Conservation (phyloP, 345 rosid species). For the Nasturtium officinale region DNA sequence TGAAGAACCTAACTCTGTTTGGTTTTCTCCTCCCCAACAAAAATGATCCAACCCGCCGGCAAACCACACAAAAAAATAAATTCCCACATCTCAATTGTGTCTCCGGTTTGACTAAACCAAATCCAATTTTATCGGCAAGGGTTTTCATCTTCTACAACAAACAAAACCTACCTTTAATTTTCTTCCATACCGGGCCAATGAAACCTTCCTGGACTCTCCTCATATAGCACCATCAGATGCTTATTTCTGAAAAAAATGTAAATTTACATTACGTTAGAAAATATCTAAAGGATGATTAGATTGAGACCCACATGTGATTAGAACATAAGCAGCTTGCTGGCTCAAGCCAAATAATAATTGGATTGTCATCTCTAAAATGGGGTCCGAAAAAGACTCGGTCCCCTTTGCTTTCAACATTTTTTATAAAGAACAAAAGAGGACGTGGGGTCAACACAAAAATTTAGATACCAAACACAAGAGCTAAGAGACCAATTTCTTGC, state of each 20-base stretch:
- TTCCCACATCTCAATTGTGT: constrained; percentile 28
- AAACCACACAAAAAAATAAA: constrained; percentile 22
- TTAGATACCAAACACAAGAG: constrained; percentile 32
- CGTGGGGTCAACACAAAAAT: constrained; percentile 31
- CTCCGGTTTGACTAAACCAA: constrained; percentile 35
- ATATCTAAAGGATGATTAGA: constrained; percentile 14
- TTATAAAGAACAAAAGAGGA: constrained; percentile 40
- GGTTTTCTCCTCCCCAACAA: constrained; percentile 14
- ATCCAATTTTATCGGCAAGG: constrained; percentile 25
- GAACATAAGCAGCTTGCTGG: constrained; percentile 36
- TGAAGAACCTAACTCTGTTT: constrained; percentile 42
- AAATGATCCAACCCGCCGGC: constrained; percentile 32
- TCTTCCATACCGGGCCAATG: constrained; percentile 34
- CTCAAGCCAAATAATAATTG: constrained; percentile 32
- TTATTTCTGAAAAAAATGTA: neutral
- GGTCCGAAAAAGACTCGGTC: constrained; percentile 39
- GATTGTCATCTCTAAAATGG: constrained; percentile 37
- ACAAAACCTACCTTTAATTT: constrained; percentile 36
- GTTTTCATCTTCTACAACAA: constrained; percentile 42
- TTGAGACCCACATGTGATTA: constrained; percentile 40
- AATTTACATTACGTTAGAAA: constrained; percentile 3
- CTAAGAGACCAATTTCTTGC: constrained; percentile 18
- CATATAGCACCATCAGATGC: constrained; percentile 28
- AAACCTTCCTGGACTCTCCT: constrained; percentile 30
- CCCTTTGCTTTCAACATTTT: constrained; percentile 43